Percentiles rank a stretch among this genome's conserved stretches.
phyloP scores from a whole-genome alignment of 2,329 filamentous ascomycete genomes.

The Fusarium beomiforme region DNA sequence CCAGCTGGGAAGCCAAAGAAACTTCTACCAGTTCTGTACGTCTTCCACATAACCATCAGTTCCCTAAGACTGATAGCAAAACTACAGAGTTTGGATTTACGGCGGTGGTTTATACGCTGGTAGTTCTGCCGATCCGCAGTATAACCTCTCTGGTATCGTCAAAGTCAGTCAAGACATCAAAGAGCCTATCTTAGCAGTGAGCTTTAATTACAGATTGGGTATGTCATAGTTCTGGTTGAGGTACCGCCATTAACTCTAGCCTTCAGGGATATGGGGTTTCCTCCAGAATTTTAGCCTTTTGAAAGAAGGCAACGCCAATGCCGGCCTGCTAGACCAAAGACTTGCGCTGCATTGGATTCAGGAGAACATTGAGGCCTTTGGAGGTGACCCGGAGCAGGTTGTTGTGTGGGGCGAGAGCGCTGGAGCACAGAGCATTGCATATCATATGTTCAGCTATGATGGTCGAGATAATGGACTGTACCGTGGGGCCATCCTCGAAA shows the following conservation, averaged over 20 bases:
- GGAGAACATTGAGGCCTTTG: constrained; percentile 63
- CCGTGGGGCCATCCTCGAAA: constrained; percentile 63
- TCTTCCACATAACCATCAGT: rapidly evolving
- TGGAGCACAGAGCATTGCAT: constrained; percentile 53
- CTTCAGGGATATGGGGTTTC: constrained; percentile 59
- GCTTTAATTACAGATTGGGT: constrained; percentile 63
- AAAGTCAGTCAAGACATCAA: constrained; percentile 60
- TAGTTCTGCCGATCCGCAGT: constrained; percentile 59
- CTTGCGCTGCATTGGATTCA: constrained; percentile 61
- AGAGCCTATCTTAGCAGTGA: constrained; percentile 64
- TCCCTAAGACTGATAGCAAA: neutral
- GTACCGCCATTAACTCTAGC: neutral
- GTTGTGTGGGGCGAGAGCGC: constrained; percentile 61
- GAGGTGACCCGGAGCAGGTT: constrained; percentile 57
- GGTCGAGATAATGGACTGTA: constrained; percentile 66
- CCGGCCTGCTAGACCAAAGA: constrained; percentile 61
- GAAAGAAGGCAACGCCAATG: constrained; percentile 56
- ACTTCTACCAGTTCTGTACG: constrained; percentile 50
- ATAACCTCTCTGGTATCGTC: constrained; percentile 51
- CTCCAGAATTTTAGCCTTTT: constrained; percentile 57
- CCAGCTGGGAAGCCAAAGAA: constrained; percentile 47
- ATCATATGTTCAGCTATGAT: constrained; percentile 64
- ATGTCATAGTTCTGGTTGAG: neutral
- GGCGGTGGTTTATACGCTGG: constrained; percentile 64
- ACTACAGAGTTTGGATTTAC: constrained; percentile 63